Evolutionary conservation across 495 filamentous ascomycete species (phyloP).

Genomic region (Umbilicaria muhlenbergii): DNA sequence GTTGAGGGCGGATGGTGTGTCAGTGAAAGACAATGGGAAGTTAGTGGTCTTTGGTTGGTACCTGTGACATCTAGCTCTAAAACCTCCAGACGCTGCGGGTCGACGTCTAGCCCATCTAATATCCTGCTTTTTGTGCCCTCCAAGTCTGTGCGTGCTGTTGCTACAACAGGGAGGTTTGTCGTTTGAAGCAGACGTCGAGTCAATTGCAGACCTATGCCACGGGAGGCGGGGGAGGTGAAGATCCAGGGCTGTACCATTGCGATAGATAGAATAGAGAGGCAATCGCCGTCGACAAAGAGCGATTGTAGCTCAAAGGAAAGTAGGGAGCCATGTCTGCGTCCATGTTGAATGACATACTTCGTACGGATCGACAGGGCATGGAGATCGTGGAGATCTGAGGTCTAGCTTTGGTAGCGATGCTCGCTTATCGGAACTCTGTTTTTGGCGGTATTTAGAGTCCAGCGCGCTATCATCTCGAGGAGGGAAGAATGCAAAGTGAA

Average conservation of each 20-base stretch:
- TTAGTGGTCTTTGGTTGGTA: constrained; percentile 14
- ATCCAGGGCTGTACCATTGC: constrained; percentile 19
- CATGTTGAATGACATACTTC: too few species aligned
- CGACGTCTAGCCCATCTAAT: constrained; percentile 32
- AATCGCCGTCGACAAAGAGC: too few species aligned
- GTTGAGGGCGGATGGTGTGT: not conserved
- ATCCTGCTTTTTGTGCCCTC: constrained; percentile 34
- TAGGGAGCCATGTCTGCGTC: too few species aligned
- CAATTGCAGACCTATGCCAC: constrained; percentile 61
- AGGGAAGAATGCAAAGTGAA: too few species aligned
- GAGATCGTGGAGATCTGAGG: too few species aligned
- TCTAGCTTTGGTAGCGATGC: too few species aligned
- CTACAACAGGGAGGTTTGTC: constrained; percentile 53
- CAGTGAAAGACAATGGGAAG: not conserved
- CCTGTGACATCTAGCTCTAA: constrained; percentile 44
- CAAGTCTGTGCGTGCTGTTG: constrained; percentile 48
- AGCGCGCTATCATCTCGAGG: too few species aligned
- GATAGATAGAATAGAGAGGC: not conserved
- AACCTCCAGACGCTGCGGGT: constrained; percentile 33
- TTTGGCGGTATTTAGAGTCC: too few species aligned
- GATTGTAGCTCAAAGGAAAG: too few species aligned
- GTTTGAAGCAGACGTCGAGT: constrained; percentile 48
- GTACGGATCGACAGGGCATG: too few species aligned
- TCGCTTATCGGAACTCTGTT: too few species aligned
- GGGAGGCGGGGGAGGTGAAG: constrained; percentile 49